Evolutionary conservation across 805 yeast species (phyloP).

Genomic region (Hanseniaspora osmophila): DNA sequence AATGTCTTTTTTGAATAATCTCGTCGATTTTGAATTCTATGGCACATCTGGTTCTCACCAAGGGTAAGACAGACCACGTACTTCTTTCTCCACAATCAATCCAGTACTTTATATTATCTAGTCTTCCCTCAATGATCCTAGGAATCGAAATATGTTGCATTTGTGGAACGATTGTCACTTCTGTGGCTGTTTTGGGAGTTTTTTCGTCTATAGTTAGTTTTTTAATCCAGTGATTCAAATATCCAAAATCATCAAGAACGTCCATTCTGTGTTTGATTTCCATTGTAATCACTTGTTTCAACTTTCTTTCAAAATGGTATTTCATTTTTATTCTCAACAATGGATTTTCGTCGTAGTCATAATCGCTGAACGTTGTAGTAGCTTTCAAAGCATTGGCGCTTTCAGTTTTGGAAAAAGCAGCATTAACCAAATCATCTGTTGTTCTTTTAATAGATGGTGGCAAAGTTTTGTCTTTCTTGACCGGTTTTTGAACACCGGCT

Average conservation of each 20-base stretch:
- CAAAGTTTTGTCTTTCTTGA: constrained; percentile 3
- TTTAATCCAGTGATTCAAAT: constrained; percentile 54
- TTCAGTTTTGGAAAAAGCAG: too few species aligned
- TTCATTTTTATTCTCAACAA: constrained; percentile 24
- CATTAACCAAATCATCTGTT: background rate
- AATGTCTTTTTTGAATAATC: constrained; percentile 29
- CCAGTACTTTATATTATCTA: constrained; percentile 80
- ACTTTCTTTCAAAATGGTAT: constrained; percentile 24
- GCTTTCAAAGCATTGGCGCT: background rate
- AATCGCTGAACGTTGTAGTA: constrained; percentile 3
- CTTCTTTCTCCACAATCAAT: constrained; percentile 79
- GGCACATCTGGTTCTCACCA: constrained; percentile 76
- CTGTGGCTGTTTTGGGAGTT: constrained; percentile 66
- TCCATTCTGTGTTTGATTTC: constrained; percentile 78
- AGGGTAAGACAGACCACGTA: constrained; percentile 81
- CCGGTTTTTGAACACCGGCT: constrained; percentile 12
- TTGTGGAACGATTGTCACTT: constrained; percentile 84
- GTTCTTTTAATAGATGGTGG: background rate
- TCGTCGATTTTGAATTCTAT: constrained; percentile 83
- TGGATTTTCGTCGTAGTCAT: constrained; percentile 3
- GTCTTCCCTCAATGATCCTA: constrained; percentile 63
- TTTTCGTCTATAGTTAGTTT: constrained; percentile 79
- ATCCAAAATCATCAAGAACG: constrained; percentile 63
- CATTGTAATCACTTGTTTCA: constrained; percentile 47
- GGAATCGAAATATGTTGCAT: constrained; percentile 58